Evolutionary conservation across 1,139 yeast genomes (phyloP), one percentile per base, ranked within the genome.

Genomic region (Eremothecium gossypii): DNA sequence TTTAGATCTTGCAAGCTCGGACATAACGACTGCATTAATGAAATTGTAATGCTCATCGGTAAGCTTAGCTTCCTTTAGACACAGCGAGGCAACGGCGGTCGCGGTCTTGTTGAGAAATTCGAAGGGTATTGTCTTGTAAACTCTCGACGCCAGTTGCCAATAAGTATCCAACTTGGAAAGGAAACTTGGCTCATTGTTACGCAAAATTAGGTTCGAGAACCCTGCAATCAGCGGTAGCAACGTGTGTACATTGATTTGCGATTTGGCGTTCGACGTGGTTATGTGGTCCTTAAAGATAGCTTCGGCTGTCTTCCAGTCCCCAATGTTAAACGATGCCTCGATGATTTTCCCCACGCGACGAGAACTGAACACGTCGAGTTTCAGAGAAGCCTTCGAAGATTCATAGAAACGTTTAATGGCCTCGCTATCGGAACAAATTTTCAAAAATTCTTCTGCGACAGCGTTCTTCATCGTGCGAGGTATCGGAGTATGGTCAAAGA

Each of bases 301-400:
- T 37, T 57, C 61, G 6, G 62, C 60, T 4, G 36, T 41, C 4
- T 43, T 38, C 33, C 47, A 40, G 14, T 49, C 44, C 2, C 60
- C 61, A 23, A 42, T 46, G 5, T 27, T 34, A 20, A 57, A 56
- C 36, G 55, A 60, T 2, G 60, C 55, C 6, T 38, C 33, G 14
- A 58, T 48, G 43, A 57, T 37, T 12, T 41, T 37, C 12, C 44
- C 39, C 13, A 41, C 6, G 8, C 30, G 28, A 10, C n/a, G 10
- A 10, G 41, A 30, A 9, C 27, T 29, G n/a, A 32, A n/a, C 13
- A 10, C n/a, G n/a, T 31, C 28, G 9, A 23, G 23, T 7, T 12
- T 12, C 10, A 11, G 27, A 17, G 12, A n/a, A 10, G 33, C 27
- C 32, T 47, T 43, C 5, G 53, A 45, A 39, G 55, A 56, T 9